A percentile compares a stretch with the other conserved stretches of the same genome.
Evolutionary conservation across 768 basidiomycete species (phyloP).

Genomic region (Termitomyces sp.): DNA sequence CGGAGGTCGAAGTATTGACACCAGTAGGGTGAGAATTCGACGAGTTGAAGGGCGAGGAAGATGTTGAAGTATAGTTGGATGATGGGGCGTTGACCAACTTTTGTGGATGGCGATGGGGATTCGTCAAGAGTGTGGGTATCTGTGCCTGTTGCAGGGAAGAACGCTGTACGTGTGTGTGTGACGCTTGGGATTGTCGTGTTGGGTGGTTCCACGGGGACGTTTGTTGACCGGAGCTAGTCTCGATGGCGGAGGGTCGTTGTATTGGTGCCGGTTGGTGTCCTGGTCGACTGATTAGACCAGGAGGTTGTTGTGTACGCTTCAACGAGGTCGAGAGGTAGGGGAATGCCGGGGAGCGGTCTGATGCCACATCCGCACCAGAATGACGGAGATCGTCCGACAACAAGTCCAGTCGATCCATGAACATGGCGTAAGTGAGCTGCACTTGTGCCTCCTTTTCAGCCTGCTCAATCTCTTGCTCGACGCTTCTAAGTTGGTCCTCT

Average conservation of each 20-base stretch:
- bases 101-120: conserved; percentile 24
- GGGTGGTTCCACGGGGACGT: neutral
- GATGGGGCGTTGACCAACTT: conserved; percentile 18
- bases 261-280: conserved; percentile 1
- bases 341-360: conserved; percentile 16
- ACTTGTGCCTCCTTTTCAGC: conserved; percentile 29
- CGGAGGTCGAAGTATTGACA: neutral
- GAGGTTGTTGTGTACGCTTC: conserved; percentile 17
- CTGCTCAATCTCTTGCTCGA: conserved; percentile 58
- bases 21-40: neutral
- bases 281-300: conserved; percentile 24
- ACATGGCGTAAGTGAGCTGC: conserved; percentile 8
- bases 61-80: conserved; percentile 1
- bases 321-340: conserved; percentile 15
- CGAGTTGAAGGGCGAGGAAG: neutral
- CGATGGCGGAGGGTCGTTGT: conserved; percentile 5
- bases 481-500: conserved; percentile 58
- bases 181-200: conserved; percentile 6
- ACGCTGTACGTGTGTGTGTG: conserved; percentile 19
- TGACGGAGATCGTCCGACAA: conserved; percentile 13
- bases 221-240: conserved; percentile 9
- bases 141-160: conserved; percentile 23
- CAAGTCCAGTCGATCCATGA: conserved; percentile 11
- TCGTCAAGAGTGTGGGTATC: conserved; percentile 18
- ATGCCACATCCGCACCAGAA: conserved; percentile 12